Evolutionary conservation across 192 early-diverging fungal species (phyloP), one percentile per base, ranked within the genome.

Genomic region (Pilobolus umbonatus): DNA sequence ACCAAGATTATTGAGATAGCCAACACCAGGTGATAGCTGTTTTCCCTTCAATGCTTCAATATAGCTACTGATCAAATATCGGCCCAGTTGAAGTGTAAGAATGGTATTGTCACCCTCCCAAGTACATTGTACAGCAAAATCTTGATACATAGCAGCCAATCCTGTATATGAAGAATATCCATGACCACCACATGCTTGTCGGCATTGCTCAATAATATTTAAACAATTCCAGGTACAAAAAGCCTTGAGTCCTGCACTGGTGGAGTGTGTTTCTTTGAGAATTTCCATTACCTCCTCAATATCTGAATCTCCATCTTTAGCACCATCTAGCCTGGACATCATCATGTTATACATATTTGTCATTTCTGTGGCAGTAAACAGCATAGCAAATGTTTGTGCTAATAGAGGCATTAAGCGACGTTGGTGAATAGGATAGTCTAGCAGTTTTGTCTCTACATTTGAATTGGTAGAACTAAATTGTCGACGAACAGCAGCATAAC

Each of bases 361-460:
- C 69, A 92, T 88, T 72, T 93, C 91, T 60, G 86, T 82, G 31
- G 88, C 93, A 22, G 91, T 88, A 57, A 96, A 96, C 57, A 86
- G 82, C 85, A 95, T 87, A 11, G 93, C 93, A 73, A 85, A 93
- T 6, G 90, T 82, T 77, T 90, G 89, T 22, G 93, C 90, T 55
- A 96, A 77, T 56, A 96, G 74, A 4, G 93, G 93, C 79, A 96
- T 84, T 57, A 96, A 72, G n/a, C 93, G 87, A 78, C 91, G 81
- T 70, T 96, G 93, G 74, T 96, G 93, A 49, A 96, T 91, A 36
- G 87, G 85, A 64, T 96, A 96, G 73, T 96, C 93, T 42, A 96
- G 74, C 56, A 96, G 75, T 72, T 93, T 93, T 51, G 88, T 94
- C 71, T 96, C 93, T 30, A 75, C 72, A 12, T 84, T 74, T 21